A percentile compares a stretch with the other conserved stretches of the same genome.
These are phyloP conservation scores for Chlamydomonas reinhardtii DNA, from an alignment of 163 green algal genomes.

Conservation along the genomic window DNA sequence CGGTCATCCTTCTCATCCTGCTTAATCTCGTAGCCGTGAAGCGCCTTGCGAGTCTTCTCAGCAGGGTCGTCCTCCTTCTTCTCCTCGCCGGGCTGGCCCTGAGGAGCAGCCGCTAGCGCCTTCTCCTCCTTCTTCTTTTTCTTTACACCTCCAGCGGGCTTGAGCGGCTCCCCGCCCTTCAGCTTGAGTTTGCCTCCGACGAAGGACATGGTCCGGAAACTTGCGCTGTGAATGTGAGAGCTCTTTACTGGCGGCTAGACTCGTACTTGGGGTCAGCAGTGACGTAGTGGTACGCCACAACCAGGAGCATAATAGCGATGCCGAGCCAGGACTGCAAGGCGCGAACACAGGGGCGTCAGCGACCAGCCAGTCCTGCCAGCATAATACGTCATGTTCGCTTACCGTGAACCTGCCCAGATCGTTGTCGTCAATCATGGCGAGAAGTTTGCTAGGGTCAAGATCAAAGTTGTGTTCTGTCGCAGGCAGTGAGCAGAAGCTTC, in stretches of 20 bases:
- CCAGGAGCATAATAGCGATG: conserved; percentile 85
- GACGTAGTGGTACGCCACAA: conserved; percentile 93
- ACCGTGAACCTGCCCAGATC: conserved; percentile 39
- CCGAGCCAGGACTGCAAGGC: conserved; percentile 84
- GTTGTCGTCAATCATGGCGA: conserved; percentile 44
- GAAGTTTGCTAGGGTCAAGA: too few relatives aligned
- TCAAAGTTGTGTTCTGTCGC: too few relatives aligned
- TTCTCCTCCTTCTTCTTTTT: conserved; percentile 85
- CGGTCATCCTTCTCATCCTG: conserved; percentile 70
- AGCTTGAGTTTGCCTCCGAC: conserved; percentile 88
- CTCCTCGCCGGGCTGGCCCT: neutral
- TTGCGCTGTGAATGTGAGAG: neutral
- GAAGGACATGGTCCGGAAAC: conserved; percentile 64
- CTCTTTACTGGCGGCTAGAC: conserved; percentile 12
- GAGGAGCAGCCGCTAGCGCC: conserved; percentile 2
- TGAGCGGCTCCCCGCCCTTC: conserved; percentile 78
- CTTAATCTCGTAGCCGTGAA: conserved; percentile 66
- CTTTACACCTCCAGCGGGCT: conserved; percentile 72
- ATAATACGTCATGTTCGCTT: neutral
- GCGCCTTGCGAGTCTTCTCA: conserved; percentile 33
- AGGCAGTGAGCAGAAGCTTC: too few relatives aligned
- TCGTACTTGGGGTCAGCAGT: conserved; percentile 73
- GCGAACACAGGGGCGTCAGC: neutral
- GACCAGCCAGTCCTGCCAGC: neutral
- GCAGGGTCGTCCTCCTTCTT: conserved; percentile 30